Conservation (phyloP, 768 basidiomycete species). For the Tylopilus subfusipes region DNA sequence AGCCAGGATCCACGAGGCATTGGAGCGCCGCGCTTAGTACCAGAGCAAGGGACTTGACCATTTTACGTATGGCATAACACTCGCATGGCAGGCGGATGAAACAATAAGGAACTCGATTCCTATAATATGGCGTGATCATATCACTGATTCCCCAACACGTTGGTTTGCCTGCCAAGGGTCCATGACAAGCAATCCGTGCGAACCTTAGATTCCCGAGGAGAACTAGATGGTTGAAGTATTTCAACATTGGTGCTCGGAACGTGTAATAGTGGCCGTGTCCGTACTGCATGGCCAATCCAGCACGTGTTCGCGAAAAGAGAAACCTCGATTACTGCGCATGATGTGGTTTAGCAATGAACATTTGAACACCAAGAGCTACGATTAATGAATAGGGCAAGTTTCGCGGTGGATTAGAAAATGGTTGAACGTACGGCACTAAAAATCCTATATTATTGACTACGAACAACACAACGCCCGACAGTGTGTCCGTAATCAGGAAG, state of each 20-base stretch:
- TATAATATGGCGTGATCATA: too few relatives aligned
- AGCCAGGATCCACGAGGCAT: conserved; percentile 17
- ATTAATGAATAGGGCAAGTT: neutral
- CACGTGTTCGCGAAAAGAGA: neutral
- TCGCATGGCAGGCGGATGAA: too few relatives aligned
- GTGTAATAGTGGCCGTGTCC: neutral
- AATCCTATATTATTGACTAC: neutral
- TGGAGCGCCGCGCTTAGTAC: neutral
- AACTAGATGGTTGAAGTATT: neutral
- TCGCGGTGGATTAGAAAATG: neutral
- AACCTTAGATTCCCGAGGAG: neutral
- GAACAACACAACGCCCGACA: neutral
- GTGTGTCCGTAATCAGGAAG: neutral
- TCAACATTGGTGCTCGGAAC: neutral
- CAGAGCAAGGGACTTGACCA: neutral
- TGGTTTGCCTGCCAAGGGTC: neutral
- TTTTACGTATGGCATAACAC: too few relatives aligned
- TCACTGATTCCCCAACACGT: too few relatives aligned
- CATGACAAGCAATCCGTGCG: neutral
- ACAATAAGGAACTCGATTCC: too few relatives aligned
- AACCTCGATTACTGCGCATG: neutral
- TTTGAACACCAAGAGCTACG: neutral
- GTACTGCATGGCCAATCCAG: neutral
- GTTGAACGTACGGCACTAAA: conserved; percentile 1
- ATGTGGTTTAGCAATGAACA: neutral